Base-by-base conservation (phyloP, 2,329 filamentous ascomycete genomes). In the Taxawa tesnikishii region DNA sequence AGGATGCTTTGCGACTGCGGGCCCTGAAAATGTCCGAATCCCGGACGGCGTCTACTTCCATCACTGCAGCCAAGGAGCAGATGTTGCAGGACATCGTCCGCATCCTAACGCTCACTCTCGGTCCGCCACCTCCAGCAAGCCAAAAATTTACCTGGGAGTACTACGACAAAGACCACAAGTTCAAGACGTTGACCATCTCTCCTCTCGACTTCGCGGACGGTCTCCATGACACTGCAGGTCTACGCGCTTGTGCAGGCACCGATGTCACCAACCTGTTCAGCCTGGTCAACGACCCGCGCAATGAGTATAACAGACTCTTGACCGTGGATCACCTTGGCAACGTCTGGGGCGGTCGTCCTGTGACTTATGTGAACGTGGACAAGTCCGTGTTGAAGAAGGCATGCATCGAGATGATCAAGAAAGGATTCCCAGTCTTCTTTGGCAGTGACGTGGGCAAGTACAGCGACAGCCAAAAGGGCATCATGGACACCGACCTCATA, bases 381-480 rank as follows among this genome's bases (percentile, higher is more conserved):
- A 85, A 85, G 65, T 38, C 54, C 34, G 68, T 70, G 0, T 75
- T 93, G 43, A 92, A 92, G 56, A 50, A 61, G 1, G 75, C 79
- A 0, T 81, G 78, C 44, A 73, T 92, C 29, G 65, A 70, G 17
- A 90, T 85, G 82, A 70, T 93, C 29, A 71, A 74, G 48, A 75
- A 76, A 8, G 83, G 83, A 2, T 59, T 83, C 4, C 84, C 85
- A 7, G 72, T 93, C 31, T 93, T 93, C 67, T 93, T 94, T 51
- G 85, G 85, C 35, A 80, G 73, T 31, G 85, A 94, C 47, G 84
- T 93, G 0, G 84, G 83, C 40, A 82, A 93, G 54, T 87, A 79
- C 55, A 80, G 73, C 34, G 77, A 87, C 50, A 62, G 60, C 0
- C 46, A 45, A 2, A 65, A 68, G 3, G 84, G 84, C 11, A 74